Conservation (phyloP, 352 stramenopile genomes). For the Pythium pectinolyticum region DNA sequence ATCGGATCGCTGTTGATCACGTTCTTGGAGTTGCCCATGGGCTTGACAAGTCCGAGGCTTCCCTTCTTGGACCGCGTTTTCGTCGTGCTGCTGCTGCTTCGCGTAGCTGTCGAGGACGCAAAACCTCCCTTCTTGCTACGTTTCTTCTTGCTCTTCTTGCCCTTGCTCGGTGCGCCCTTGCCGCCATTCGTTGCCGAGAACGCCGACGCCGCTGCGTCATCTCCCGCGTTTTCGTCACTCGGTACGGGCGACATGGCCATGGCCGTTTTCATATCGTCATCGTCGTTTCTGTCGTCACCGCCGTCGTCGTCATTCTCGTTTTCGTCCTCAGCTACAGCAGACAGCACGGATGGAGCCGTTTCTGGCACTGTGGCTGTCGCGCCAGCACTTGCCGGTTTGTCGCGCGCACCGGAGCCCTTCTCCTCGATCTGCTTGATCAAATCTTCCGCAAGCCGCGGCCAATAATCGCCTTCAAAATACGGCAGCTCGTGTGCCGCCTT, state of each 20-base stretch:
- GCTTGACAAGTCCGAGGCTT: slow-evolving; percentile 33
- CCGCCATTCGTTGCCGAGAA: slow-evolving; percentile 10
- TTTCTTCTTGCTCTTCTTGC: slow-evolving; percentile 78
- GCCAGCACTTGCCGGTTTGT: slow-evolving; percentile 19
- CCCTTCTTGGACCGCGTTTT: slow-evolving; percentile 74
- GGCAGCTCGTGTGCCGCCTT: slow-evolving; percentile 90
- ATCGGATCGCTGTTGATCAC: slow-evolving; percentile 91
- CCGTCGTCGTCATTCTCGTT: slow-evolving; percentile 25
- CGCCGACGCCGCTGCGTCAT: not conserved
- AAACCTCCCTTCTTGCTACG: slow-evolving; percentile 75
- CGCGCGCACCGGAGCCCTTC: slow-evolving; percentile 56
- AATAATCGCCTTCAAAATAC: slow-evolving; percentile 99
- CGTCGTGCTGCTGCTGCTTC: slow-evolving; percentile 47
- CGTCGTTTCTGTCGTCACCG: slow-evolving; percentile 15
- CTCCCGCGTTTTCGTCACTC: slow-evolving; percentile 44
- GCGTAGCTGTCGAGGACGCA: slow-evolving; percentile 30
- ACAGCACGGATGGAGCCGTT: not conserved
- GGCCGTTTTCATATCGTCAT: slow-evolving; percentile 37
- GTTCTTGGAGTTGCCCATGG: slow-evolving; percentile 61
- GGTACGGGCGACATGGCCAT: slow-evolving; percentile 50
- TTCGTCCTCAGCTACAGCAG: slow-evolving; percentile 15
- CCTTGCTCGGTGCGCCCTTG: slow-evolving; percentile 24
- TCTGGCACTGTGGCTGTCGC: not conserved
- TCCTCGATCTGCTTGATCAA: slow-evolving; percentile 98
- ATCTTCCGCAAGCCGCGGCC: slow-evolving; percentile 97